Evolutionary conservation across 2,329 filamentous ascomycete species (phyloP).

Genomic region (Zelopaecilomyces penicillatus): DNA sequence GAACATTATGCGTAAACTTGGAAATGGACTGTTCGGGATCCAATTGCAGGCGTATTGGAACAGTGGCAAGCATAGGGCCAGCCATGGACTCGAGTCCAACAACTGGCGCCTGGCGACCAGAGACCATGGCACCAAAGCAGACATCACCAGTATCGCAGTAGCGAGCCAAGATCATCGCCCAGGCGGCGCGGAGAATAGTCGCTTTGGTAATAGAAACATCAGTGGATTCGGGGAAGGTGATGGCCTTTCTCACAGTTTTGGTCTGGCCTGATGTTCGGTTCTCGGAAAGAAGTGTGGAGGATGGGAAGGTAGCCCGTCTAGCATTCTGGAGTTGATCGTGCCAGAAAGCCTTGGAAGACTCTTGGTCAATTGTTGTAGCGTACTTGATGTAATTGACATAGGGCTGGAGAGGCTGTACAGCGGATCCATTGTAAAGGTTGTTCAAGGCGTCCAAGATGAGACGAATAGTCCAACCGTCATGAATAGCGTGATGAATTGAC

Average conservation of each 20-base stretch:
- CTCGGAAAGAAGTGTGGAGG: too few species aligned
- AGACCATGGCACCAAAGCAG: conserved; percentile 1
- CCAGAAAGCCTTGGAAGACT: too few species aligned
- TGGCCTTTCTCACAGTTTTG: too few species aligned
- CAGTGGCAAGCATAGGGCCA: conserved; percentile 3
- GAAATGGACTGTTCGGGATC: neutral
- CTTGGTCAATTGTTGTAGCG: too few species aligned
- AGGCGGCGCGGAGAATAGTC: conserved; percentile 1
- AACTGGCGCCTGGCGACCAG: conserved; percentile 1
- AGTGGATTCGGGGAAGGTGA: too few species aligned
- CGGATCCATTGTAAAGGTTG: neutral
- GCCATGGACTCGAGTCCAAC: conserved; percentile 1
- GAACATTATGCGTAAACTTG: neutral
- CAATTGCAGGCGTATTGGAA: neutral
- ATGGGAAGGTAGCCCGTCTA: too few species aligned
- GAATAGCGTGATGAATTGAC: conserved; percentile 4
- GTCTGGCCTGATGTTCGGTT: too few species aligned
- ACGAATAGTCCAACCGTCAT: conserved; percentile 2
- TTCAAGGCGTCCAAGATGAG: neutral
- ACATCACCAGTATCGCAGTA: neutral
- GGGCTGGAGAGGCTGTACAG: neutral
- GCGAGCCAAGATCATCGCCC: neutral
- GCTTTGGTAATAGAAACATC: conserved; percentile 1
- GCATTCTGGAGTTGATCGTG: too few species aligned
- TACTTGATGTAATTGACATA: neutral